Evolutionary conservation across 257 asterid species (phyloP), one percentile per base, ranked within the genome.

Genomic region (Echites panduratus): DNA sequence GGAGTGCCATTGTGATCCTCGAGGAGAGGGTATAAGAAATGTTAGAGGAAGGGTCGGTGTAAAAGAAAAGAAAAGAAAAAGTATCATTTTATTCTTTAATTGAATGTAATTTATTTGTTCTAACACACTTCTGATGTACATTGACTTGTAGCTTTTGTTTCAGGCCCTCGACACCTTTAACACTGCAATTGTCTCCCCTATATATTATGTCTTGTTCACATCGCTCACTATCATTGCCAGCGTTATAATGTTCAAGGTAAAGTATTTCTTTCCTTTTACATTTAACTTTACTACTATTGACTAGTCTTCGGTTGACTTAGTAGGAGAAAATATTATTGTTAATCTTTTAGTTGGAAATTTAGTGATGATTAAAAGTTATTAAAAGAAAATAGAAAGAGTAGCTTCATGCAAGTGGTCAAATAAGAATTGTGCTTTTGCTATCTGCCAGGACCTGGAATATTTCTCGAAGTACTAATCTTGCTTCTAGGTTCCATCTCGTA

Each of bases 91-190:
- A 13, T 0, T 71, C n/a, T 71, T 2, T 20, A 40, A 48, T 56
- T 57, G 7, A 4, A 26, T 58, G 41, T 61, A 71, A 32, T 61
- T 22, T 29, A 35, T 2, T 35, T 29, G 43, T 68, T 54, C 54
- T 53, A 8, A 24, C 27, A 9, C 40, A 16, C 68, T 50, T 56
- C 57, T 40, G 19, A 54, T 44, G 56, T 62, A 58, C 41, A 5
- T 78, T 68, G 76, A 74, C 78, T 14, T 40, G 45, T 64, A 54
- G 45, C 76, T 81, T 68, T 20, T 79, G 68, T 71, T 84, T 66
- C 90, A 92, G 98, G 96, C 98, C 67, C 96, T 92, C 62, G 98
- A 90, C 82, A 92, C 96, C 58, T 92, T 92, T 96, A 92, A 92
- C 84, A 92, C 98, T 66, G 96, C 96, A 11, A 69, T 92, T 80